Evolutionary conservation across 1,139 yeast species (phyloP).

Genomic region (Wickerhamomyces sp.): DNA sequence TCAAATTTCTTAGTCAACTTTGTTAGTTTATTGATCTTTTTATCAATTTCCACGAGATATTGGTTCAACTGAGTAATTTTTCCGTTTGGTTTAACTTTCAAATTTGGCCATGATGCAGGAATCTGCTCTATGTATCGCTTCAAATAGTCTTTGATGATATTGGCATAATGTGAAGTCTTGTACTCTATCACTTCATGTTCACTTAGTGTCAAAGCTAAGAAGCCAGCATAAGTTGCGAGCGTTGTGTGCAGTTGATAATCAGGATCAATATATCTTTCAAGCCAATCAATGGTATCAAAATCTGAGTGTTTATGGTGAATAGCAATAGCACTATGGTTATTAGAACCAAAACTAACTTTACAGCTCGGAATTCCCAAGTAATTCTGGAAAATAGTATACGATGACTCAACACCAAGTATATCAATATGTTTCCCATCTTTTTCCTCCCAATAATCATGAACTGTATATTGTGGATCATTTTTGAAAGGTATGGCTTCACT

Average conservation of each 20-base stretch:
- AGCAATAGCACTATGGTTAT: slow-evolving; percentile 35
- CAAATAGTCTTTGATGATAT: slow-evolving; percentile 30
- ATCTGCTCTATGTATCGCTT: slow-evolving; percentile 24
- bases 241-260: slow-evolving; percentile 50
- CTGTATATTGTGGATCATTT: slow-evolving; percentile 25
- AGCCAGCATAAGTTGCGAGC: slow-evolving; percentile 55
- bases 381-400: slow-evolving; percentile 42
- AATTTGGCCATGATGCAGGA: slow-evolving; percentile 33
- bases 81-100: slow-evolving; percentile 1
- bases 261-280: slow-evolving; percentile 51
- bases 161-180: slow-evolving; percentile 35
- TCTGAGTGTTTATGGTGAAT: slow-evolving; percentile 56
- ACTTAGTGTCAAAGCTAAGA: slow-evolving; percentile 46
- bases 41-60: slow-evolving; percentile 5
- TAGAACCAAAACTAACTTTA: slow-evolving; percentile 34
- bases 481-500: slow-evolving; percentile 33
- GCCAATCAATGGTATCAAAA: slow-evolving; percentile 56
- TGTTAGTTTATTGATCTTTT: slow-evolving; percentile 12
- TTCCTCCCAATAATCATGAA: slow-evolving; percentile 32
- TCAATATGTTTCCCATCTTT: slow-evolving; percentile 26
- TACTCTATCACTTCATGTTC: slow-evolving; percentile 46
- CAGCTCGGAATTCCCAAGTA: slow-evolving; percentile 48
- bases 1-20: slow-evolving; percentile 31
- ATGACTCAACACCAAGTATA: slow-evolving; percentile 34
- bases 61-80: neutral